Percentiles rank a stretch among this genome's conserved stretches.
Evolutionary conservation across 768 basidiomycete species (phyloP).

Genomic region (Collybia nuda): DNA sequence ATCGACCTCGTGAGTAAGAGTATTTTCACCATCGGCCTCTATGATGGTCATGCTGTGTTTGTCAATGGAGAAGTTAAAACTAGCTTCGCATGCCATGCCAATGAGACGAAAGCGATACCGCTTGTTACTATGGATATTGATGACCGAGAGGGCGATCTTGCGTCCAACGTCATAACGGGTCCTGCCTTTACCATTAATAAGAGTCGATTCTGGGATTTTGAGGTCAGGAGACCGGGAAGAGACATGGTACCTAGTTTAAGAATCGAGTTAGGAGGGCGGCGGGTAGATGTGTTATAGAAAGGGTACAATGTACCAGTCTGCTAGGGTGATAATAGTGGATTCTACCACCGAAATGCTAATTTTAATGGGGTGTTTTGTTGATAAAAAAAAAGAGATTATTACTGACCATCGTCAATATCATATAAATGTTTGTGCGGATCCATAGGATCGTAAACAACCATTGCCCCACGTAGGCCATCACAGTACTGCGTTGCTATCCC

Average conservation of each 20-base stretch:
- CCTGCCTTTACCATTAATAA: constrained; percentile 44
- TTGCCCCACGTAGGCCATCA: constrained; percentile 15
- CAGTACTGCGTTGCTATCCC: constrained; percentile 17
- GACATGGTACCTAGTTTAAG: constrained; percentile 11
- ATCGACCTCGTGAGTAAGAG: constrained; percentile 23
- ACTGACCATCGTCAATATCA: constrained; percentile 4
- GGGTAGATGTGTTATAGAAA: neutral
- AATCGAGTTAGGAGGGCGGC: neutral
- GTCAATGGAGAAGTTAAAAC: constrained; percentile 21
- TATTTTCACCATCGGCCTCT: constrained; percentile 30
- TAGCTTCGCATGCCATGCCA: constrained; percentile 38
- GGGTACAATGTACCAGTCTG: constrained; percentile 37
- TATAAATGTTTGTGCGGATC: constrained; percentile 1
- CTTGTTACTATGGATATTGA: constrained; percentile 31
- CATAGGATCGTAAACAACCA: constrained; percentile 7
- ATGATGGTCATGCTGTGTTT: constrained; percentile 24
- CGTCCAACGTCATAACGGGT: constrained; percentile 33
- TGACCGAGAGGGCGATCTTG: constrained; percentile 28
- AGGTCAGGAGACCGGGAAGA: constrained; percentile 14
- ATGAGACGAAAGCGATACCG: constrained; percentile 51
- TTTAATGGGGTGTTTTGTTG: too few species aligned
- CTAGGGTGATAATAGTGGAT: constrained; percentile 38
- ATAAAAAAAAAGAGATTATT: neutral
- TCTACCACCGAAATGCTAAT: neutral
- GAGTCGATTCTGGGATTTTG: constrained; percentile 21